A percentile compares a stretch with the other conserved stretches of the same genome.
phyloP scores from a whole-genome alignment of 768 basidiomycete species.

The Agaricus blazei region DNA sequence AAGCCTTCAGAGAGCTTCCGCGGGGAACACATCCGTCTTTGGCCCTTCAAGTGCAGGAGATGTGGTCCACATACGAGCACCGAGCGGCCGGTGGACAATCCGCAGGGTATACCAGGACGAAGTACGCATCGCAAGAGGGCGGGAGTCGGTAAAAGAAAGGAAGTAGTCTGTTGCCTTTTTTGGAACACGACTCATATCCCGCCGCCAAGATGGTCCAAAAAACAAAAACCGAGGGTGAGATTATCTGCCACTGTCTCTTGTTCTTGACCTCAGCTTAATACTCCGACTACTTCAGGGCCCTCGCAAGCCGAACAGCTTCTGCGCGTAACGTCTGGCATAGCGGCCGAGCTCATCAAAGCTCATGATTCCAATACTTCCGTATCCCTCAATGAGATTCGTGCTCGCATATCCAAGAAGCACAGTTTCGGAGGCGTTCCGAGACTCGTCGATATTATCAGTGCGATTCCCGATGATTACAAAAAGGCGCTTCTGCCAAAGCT shows the following conservation, averaged over 20 bases:
- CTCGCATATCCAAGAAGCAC: conserved; percentile 87
- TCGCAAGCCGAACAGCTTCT: conserved; percentile 90
- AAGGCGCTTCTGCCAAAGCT: conserved; percentile 86
- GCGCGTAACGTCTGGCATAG: conserved; percentile 91
- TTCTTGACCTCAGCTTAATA: background rate
- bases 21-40: no score
- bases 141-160: no score
- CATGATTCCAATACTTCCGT: conserved; percentile 74
- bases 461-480: conserved; percentile 97
- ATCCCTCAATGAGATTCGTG: conserved; percentile 84
- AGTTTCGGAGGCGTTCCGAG: conserved; percentile 83
- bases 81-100: no score
- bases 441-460: conserved; percentile 96
- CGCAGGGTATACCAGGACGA: no score
- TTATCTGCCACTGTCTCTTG: background rate
- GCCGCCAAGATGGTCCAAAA: conserved; percentile 15
- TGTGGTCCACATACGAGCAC: no score
- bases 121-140: no score
- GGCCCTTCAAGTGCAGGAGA: no score
- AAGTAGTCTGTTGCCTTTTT: background rate
- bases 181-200: background rate
- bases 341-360: conserved; percentile 86
- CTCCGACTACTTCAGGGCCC: conserved; percentile 38
- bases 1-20: no score
- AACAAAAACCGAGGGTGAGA: conserved; percentile 16